Base-by-base conservation (phyloP, 2,329 filamentous ascomycete genomes). In the Macrophomina phaseolina region DNA sequence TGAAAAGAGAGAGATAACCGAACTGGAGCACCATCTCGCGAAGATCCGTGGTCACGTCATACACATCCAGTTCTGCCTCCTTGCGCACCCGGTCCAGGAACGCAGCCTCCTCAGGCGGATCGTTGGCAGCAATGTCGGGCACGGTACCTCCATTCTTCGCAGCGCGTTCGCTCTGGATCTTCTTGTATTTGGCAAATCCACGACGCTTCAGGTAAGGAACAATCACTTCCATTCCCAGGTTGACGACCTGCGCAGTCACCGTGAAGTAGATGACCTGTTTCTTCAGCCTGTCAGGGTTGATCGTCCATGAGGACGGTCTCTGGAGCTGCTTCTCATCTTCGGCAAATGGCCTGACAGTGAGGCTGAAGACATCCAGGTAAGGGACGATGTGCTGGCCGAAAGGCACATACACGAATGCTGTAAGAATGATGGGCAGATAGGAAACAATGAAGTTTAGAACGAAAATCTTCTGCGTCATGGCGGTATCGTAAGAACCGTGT, bases 211-310 rank as follows among this genome's bases (percentile, higher is more conserved):
- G 80, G 71, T 92, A 93, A 0, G 95, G 95, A 1, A 97, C 87
- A 42, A 97, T 82, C 5, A 93, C 87, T 77, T 99, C 95, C 68
- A 94, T 89, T 12, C 86, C 89, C 64, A 97, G 90, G 75, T 91
- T 95, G 72, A 99, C 90, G 45, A 97, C 86, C 75, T 97, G 94
- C 0, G 93, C 94, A 0, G 94, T 97, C 38, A 98, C 92, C 0
- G 94, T 97, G 69, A 97, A 95, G 81, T 97, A 98, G 69, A 97
- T 95, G 76, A 97, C 92, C 77, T 98, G 94, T 72, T 93, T 91
- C 72, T 90, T 91, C 42, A 98, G 87, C 16, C 95, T 86, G 70
- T 89, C 85, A 0, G 93, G 90, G 74, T 98, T 93, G 79, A 97
- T 91, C 63, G 89, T 84, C 77, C 97, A 99, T 0, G 82, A 81